Conservation (phyloP, 768 basidiomycete genomes). For the Pleurotus salmoneostramineus region DNA sequence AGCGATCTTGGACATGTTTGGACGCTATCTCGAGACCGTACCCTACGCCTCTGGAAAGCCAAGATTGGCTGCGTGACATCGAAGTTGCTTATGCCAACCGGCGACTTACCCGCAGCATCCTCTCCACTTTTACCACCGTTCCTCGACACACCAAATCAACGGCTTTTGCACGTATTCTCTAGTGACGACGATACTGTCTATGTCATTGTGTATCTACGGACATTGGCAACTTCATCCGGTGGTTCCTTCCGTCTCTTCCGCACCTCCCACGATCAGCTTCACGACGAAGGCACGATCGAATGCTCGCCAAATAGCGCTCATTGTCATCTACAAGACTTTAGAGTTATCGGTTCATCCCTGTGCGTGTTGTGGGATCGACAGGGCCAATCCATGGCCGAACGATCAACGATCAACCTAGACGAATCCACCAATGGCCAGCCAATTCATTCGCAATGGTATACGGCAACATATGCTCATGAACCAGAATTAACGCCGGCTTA, state of each 20-base stretch:
- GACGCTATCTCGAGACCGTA: conserved; percentile 85
- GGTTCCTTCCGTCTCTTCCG: conserved; percentile 76
- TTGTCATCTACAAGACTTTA: conserved; percentile 77
- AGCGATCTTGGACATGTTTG: conserved; percentile 74
- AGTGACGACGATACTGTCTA: conserved; percentile 50
- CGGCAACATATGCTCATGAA: conserved; percentile 61
- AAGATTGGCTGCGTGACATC: conserved; percentile 70
- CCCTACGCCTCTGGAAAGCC: conserved; percentile 81
- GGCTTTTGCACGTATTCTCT: conserved; percentile 62
- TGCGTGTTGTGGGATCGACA: conserved; percentile 81
- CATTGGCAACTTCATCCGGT: conserved; percentile 46
- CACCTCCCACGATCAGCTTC: conserved; percentile 53
- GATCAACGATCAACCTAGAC: conserved; percentile 40
- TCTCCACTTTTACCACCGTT: neutral
- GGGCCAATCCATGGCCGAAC: conserved; percentile 69
- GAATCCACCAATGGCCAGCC: conserved; percentile 26
- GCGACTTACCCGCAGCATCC: neutral
- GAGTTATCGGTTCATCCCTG: conserved; percentile 49
- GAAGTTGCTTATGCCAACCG: conserved; percentile 39
- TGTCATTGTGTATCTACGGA: conserved; percentile 71
- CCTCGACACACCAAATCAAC: conserved; percentile 58
- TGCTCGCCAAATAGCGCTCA: conserved; percentile 58
- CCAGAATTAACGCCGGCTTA: conserved; percentile 80
- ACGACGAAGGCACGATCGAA: conserved; percentile 54
- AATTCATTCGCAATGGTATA: conserved; percentile 42